Conservation (phyloP, 2,329 filamentous ascomycete species). For the Sclerotinia borealis region DNA sequence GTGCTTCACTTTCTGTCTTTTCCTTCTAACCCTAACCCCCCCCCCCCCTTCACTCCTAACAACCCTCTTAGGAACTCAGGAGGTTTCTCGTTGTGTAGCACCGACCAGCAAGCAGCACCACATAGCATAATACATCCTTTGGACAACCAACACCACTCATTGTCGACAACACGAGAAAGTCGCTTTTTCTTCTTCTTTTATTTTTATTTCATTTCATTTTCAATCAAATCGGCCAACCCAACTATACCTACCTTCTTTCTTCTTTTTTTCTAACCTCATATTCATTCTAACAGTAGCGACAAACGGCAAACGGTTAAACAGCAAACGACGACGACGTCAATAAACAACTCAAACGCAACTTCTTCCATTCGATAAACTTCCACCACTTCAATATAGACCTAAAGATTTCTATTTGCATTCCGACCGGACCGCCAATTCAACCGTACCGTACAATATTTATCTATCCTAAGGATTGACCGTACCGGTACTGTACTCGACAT, state of each 20-base stretch:
- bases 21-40: too few relatives aligned
- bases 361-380: not conserved
- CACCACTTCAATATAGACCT: not conserved
- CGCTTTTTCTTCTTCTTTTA: not conserved
- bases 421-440: not conserved
- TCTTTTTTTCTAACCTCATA: not conserved
- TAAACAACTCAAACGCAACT: not conserved
- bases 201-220: not conserved
- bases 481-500: not conserved
- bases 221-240: not conserved
- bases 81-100: too few relatives aligned
- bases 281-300: not conserved
- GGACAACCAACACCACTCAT: not conserved
- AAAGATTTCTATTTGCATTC: not conserved
- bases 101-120: too few relatives aligned
- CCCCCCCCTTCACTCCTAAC: too few relatives aligned
- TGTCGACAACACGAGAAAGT: not conserved
- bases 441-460: not conserved
- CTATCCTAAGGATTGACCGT: not conserved
- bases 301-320: not conserved
- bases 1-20: too few relatives aligned
- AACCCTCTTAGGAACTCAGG: too few relatives aligned
- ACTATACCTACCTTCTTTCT: not conserved
- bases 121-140: not conserved
- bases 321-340: slow-evolving; percentile 4